Conservation (phyloP, 495 filamentous ascomycete genomes). For the Penicillium herquei region DNA sequence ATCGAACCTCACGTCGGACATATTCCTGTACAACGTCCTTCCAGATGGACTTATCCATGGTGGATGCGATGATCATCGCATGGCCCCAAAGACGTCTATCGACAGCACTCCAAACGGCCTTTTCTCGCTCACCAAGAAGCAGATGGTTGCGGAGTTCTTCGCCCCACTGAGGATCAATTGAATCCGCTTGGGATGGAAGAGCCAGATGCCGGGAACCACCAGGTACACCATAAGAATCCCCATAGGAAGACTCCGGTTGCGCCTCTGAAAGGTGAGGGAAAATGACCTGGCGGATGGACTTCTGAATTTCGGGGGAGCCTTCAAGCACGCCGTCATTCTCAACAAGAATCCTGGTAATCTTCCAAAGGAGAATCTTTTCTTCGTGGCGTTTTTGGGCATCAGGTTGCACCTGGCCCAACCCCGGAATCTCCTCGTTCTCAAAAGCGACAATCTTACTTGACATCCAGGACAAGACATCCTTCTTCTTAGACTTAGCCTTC, state of each 20-base stretch:
- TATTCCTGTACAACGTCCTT: conserved; percentile 94
- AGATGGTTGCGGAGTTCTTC: conserved; percentile 69
- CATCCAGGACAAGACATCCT: conserved; percentile 85
- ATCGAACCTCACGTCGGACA: conserved; percentile 86
- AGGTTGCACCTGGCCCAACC: conserved; percentile 46
- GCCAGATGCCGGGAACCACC: conserved; percentile 29
- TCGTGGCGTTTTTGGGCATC: conserved; percentile 66
- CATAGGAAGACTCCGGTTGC: conserved; percentile 30
- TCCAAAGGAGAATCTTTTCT: conserved; percentile 87
- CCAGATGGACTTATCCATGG: conserved; percentile 66
- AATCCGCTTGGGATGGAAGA: conserved; percentile 50
- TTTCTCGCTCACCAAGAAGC: conserved; percentile 78
- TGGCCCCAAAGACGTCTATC: conserved; percentile 95
- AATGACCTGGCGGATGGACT: conserved; percentile 70
- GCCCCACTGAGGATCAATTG: conserved; percentile 63
- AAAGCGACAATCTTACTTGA: conserved; percentile 67
- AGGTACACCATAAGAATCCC: conserved; percentile 17
- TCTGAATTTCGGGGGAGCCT: conserved; percentile 67
- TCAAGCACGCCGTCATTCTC: conserved; percentile 85
- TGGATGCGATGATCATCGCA: conserved; percentile 87
- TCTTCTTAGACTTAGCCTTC: conserved; percentile 88
- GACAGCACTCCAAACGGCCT: conserved; percentile 92
- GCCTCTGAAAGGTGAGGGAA: conserved; percentile 56
- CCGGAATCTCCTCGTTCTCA: conserved; percentile 57
- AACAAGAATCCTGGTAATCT: conserved; percentile 73